phyloP scores from a whole-genome alignment of 2,329 filamentous ascomycete genomes.

The Chaetomiaceae sp. region DNA sequence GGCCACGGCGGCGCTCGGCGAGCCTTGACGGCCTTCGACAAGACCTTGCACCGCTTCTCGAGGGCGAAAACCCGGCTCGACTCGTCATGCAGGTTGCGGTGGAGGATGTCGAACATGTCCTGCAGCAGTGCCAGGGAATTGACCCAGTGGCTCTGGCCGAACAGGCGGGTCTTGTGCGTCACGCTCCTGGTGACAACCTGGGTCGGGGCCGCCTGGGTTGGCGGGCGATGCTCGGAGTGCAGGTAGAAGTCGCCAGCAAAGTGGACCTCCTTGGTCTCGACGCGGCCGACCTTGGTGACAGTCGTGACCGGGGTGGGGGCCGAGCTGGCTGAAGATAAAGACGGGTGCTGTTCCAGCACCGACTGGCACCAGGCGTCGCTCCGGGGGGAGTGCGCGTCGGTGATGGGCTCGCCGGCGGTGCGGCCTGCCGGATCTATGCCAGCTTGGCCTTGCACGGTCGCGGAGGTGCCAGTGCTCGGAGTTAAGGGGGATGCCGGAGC shows the following conservation, averaged over 20 bases:
- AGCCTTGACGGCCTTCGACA: constrained; percentile 49
- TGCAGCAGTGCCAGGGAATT: constrained; percentile 40
- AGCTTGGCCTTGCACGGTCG: neutral
- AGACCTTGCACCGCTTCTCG: constrained; percentile 45
- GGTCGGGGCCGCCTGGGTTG: constrained; percentile 23
- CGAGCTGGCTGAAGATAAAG: constrained; percentile 4
- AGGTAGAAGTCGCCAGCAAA: constrained; percentile 40
- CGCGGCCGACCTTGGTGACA: constrained; percentile 23
- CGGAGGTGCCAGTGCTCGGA: neutral
- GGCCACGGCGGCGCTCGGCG: constrained; percentile 45
- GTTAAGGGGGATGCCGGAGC: constrained; percentile 3
- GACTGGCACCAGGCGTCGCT: constrained; percentile 19
- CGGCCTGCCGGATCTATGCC: neutral
- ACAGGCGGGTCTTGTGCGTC: constrained; percentile 49
- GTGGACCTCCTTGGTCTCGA: constrained; percentile 33
- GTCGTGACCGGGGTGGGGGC: constrained; percentile 15
- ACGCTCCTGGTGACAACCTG: constrained; percentile 36
- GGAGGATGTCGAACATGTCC: constrained; percentile 40
- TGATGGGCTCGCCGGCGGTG: neutral
- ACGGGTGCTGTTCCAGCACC: constrained; percentile 35
- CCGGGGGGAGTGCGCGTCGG: neutral
- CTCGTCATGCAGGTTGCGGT: constrained; percentile 35
- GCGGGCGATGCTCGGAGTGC: constrained; percentile 31
- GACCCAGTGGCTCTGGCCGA: constrained; percentile 54
- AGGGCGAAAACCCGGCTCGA: constrained; percentile 30